Evolutionary conservation across 1,284 basidiomycete genomes (phyloP).

Genomic region (Tilletia walkeri): DNA sequence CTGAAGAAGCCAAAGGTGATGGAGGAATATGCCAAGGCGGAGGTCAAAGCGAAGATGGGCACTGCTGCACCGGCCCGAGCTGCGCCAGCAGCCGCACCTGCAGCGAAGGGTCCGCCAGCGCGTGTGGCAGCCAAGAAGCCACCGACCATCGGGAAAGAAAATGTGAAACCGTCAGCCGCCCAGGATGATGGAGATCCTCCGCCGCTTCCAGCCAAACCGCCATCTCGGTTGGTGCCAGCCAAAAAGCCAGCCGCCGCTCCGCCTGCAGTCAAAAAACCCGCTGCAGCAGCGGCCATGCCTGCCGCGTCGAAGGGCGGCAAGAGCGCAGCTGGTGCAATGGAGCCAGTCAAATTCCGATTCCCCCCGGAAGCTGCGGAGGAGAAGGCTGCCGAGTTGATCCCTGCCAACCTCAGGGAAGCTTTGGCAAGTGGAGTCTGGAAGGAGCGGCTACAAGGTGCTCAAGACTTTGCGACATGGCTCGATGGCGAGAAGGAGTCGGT

Average conservation of each 20-base stretch:
- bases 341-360: constrained; percentile 87
- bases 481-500: constrained; percentile 68
- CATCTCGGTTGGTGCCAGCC: neutral
- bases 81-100: constrained; percentile 19
- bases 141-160: neutral
- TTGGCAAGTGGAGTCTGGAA: constrained; percentile 91
- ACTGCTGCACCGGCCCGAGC: constrained; percentile 8
- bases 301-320: constrained; percentile 37
- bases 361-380: constrained; percentile 87
- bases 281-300: constrained; percentile 18
- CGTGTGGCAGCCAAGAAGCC: constrained; percentile 15
- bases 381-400: constrained; percentile 73
- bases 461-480: constrained; percentile 82
- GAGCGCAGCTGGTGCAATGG: constrained; percentile 65
- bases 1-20: constrained; percentile 89
- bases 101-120: constrained; percentile 15
- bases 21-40: constrained; percentile 65
- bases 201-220: constrained; percentile 17
- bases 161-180: constrained; percentile 2
- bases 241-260: constrained; percentile 23
- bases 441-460: constrained; percentile 77
- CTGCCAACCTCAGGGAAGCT: constrained; percentile 69
- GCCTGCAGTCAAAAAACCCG: constrained; percentile 26
- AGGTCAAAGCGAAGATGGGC: constrained; percentile 44
- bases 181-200: constrained; percentile 10